phyloP scores from a whole-genome alignment of 345 rosid species.

The Nasturtium officinale region DNA sequence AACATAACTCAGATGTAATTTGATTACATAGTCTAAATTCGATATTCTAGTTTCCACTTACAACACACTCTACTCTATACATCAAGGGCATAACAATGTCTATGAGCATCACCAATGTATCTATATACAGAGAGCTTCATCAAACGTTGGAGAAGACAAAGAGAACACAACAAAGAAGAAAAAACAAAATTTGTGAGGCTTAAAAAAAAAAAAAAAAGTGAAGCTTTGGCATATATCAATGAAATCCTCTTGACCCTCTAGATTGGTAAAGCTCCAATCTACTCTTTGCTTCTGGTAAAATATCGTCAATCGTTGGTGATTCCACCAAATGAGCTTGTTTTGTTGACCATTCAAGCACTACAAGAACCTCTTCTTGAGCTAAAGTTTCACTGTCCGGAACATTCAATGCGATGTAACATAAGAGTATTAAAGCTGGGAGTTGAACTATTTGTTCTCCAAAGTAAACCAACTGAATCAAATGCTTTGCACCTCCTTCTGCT shows the following conservation, averaged over 20 bases:
- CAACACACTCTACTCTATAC: slow-evolving; percentile 36
- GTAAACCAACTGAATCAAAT: slow-evolving; percentile 63
- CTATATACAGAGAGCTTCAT: slow-evolving; percentile 35
- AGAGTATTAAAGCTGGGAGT: slow-evolving; percentile 56
- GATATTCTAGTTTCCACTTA: slow-evolving; percentile 14
- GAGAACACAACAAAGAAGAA: slow-evolving; percentile 12
- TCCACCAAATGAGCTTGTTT: slow-evolving; percentile 65
- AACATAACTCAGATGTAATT: not conserved
- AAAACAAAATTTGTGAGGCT: slow-evolving; percentile 4
- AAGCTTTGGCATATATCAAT: slow-evolving; percentile 34
- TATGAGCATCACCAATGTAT: slow-evolving; percentile 33
- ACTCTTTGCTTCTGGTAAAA: slow-evolving; percentile 70
- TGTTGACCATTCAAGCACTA: slow-evolving; percentile 72
- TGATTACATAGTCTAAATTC: slow-evolving; percentile 18
- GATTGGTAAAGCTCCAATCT: slow-evolving; percentile 75
- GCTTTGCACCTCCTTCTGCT: slow-evolving; percentile 61
- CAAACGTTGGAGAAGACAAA: slow-evolving; percentile 15
- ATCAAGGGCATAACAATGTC: slow-evolving; percentile 27
- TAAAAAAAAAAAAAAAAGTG: not conserved
- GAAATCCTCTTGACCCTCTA: slow-evolving; percentile 66
- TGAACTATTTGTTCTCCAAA: slow-evolving; percentile 71
- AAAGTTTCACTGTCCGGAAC: slow-evolving; percentile 67
- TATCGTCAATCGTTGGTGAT: slow-evolving; percentile 46
- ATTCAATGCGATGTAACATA: slow-evolving; percentile 52
- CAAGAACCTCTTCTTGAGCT: slow-evolving; percentile 71